Conservation (phyloP, 1,284 basidiomycete genomes). For the Rhodotorula sp. region DNA sequence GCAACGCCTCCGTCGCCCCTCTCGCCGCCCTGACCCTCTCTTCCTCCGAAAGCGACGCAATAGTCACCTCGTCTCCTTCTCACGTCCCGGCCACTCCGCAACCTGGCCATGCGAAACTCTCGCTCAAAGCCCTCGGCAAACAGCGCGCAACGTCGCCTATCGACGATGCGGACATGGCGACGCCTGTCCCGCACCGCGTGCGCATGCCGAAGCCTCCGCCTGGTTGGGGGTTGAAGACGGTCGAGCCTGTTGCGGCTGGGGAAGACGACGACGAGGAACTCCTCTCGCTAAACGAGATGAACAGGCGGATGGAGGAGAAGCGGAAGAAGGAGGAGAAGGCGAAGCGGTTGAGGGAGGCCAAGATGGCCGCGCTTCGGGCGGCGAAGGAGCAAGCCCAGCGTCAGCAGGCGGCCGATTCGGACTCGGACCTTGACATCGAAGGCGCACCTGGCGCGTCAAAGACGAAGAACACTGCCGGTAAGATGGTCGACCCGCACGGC, state of each 20-base stretch:
- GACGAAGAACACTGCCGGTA: background rate
- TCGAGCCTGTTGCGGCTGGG: background rate
- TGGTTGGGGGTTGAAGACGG: background rate
- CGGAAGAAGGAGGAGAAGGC: background rate
- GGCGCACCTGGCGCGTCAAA: background rate
- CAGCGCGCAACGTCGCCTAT: conserved; percentile 8
- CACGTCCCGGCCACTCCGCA: background rate
- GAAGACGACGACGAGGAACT: conserved; percentile 20
- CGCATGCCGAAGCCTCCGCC: background rate
- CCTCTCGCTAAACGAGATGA: background rate
- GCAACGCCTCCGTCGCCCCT: background rate
- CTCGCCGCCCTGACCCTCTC: background rate
- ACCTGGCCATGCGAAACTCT: background rate
- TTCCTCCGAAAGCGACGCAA: conserved; percentile 7
- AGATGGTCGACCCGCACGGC: background rate
- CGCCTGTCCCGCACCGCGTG: conserved; percentile 7
- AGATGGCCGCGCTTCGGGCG: background rate
- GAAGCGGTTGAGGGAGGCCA: background rate
- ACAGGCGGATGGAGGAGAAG: background rate
- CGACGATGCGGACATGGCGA: conserved; percentile 1
- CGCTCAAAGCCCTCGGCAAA: conserved; percentile 10
- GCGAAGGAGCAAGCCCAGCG: background rate
- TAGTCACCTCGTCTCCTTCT: conserved; percentile 5
- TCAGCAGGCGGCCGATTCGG: conserved; percentile 7
- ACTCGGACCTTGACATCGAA: conserved; percentile 34